Percentiles rank a stretch among this genome's conserved stretches.
Conservation (phyloP, 2,329 filamentous ascomycete genomes). For the Talaromyces verruculosus region DNA sequence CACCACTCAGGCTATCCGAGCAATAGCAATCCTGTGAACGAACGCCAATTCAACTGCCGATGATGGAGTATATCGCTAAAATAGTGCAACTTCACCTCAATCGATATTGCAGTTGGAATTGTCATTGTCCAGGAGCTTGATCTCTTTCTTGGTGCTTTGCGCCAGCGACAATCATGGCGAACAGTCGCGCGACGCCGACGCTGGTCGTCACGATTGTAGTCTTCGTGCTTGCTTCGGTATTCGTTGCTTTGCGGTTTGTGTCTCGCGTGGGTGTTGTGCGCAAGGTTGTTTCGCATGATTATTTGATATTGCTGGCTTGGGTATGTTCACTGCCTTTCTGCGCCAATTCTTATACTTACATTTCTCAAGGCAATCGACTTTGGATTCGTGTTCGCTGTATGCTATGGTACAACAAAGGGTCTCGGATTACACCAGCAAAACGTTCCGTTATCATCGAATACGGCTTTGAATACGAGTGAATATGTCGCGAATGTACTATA, state of each 20-base stretch:
- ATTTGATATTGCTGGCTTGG: constrained; percentile 79
- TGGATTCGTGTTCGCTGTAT: constrained; percentile 49
- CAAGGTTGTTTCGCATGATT: constrained; percentile 73
- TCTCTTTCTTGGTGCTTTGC: neutral
- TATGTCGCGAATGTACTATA: constrained; percentile 64
- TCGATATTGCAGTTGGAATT: constrained; percentile 15
- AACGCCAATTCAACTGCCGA: constrained; percentile 4
- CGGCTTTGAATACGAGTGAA: constrained; percentile 48
- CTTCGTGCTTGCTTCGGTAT: constrained; percentile 67
- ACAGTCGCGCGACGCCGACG: constrained; percentile 39
- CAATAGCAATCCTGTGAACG: neutral
- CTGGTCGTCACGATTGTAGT: constrained; percentile 46
- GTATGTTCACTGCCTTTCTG: constrained; percentile 35
- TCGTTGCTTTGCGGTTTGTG: constrained; percentile 72
- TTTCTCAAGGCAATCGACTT: constrained; percentile 42
- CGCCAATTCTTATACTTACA: neutral
- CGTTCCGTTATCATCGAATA: constrained; percentile 33
- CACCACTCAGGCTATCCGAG: neutral
- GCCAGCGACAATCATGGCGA: constrained; percentile 25
- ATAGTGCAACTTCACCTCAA: neutral
- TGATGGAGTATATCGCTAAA: constrained; percentile 13
- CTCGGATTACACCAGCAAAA: constrained; percentile 45
- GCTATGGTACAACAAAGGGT: constrained; percentile 45
- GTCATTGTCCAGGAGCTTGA: constrained; percentile 15
- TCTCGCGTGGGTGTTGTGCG: constrained; percentile 72